Conservation (phyloP, 495 filamentous ascomycete species). For the Massariosphaeria phaeospora region DNA sequence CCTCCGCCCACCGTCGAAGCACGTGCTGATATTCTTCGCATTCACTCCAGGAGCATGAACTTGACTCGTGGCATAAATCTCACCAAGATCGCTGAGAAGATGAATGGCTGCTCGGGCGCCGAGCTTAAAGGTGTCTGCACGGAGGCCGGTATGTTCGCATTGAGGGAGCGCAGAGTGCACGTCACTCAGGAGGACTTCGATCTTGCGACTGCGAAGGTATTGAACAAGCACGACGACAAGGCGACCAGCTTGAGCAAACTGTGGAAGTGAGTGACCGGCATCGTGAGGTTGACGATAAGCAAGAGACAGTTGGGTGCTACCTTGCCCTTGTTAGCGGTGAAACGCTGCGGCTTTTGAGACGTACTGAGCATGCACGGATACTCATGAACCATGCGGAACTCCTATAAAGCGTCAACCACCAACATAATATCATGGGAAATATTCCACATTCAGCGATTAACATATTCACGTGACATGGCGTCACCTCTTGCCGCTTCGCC, state of each 20-base stretch:
- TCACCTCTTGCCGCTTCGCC: no score
- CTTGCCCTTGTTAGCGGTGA: no score
- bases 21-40: conserved; percentile 93
- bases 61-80: conserved; percentile 96
- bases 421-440: no score
- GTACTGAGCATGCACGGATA: no score
- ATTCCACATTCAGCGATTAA: no score
- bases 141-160: conserved; percentile 94
- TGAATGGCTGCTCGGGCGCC: conserved; percentile 97
- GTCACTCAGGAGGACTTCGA: conserved; percentile 99
- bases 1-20: conserved; percentile 96
- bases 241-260: conserved; percentile 83
- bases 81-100: conserved; percentile 98
- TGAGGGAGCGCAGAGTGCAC: conserved; percentile 91
- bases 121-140: conserved; percentile 97
- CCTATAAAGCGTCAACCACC: no score
- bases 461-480: no score
- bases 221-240: conserved; percentile 99
- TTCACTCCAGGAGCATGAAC: conserved; percentile 97
- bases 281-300: no score
- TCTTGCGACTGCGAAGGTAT: conserved; percentile 95
- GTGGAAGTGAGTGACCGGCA: conserved; percentile 61
- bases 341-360: no score
- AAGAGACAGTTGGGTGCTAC: no score
- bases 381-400: no score